phyloP scores from a whole-genome alignment of 257 asterid species.

The Petunia axillaris region DNA sequence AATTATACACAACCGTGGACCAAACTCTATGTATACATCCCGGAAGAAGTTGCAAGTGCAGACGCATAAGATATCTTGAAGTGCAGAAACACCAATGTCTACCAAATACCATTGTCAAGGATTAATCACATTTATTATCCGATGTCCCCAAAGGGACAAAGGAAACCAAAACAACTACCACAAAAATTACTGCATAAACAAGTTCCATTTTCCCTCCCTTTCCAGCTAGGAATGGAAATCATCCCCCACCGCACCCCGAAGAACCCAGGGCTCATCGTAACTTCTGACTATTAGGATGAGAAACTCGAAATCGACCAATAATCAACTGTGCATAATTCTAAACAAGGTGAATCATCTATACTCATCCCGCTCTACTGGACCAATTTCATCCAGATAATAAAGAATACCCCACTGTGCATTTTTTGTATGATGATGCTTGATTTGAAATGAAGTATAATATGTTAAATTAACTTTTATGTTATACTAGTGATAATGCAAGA shows the following conservation, averaged over 20 bases:
- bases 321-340: background rate
- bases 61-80: background rate
- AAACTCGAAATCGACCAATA: background rate
- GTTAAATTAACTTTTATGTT: background rate
- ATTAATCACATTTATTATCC: background rate
- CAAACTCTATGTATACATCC: background rate
- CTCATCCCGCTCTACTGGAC: background rate
- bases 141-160: too few relatives aligned
- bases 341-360: conserved; percentile 11
- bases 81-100: background rate
- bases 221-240: background rate
- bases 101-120: background rate
- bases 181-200: background rate
- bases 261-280: background rate
- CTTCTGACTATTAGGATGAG: background rate
- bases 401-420: background rate
- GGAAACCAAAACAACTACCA: background rate
- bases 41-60: background rate
- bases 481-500: background rate
- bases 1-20: conserved; percentile 11
- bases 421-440: background rate
- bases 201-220: background rate
- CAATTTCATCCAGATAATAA: background rate
- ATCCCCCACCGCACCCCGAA: background rate
- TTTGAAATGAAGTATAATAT: background rate